phyloP scores from a whole-genome alignment of 768 basidiomycete species.

The Russula abietina region DNA sequence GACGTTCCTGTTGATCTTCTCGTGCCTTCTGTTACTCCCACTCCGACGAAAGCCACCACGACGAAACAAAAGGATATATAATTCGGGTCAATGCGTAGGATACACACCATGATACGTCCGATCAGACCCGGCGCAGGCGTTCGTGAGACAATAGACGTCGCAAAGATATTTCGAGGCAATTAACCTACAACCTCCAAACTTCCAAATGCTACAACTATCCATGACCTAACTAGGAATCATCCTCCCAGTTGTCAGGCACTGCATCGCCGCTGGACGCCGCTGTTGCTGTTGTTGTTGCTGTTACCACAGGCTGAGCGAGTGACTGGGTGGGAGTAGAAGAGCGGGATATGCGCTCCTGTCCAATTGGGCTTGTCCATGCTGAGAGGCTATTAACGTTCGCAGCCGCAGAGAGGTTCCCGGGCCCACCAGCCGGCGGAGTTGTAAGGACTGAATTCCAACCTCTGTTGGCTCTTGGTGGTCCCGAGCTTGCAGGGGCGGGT shows the following conservation, averaged over 20 bases:
- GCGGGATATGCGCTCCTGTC: constrained; percentile 1
- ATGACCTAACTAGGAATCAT: constrained; percentile 36
- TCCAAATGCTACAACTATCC: not conserved
- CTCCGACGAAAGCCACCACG: not conserved
- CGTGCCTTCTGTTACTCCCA: too few relatives aligned
- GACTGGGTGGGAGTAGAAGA: constrained; percentile 19
- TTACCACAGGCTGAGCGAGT: not conserved
- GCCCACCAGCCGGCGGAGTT: constrained; percentile 18
- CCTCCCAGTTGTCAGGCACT: constrained; percentile 54
- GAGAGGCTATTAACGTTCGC: not conserved
- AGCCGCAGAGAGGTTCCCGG: constrained; percentile 11
- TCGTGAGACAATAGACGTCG: not conserved
- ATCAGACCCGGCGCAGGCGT: not conserved
- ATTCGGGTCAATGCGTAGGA: not conserved
- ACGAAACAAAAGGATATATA: not conserved
- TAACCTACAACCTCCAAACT: not conserved
- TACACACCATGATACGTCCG: not conserved
- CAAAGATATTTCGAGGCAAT: not conserved
- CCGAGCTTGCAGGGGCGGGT: constrained; percentile 6
- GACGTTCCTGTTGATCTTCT: too few relatives aligned
- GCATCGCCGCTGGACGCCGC: constrained; percentile 16
- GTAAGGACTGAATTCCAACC: constrained; percentile 35
- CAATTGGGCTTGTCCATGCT: not conserved
- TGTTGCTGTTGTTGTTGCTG: not conserved
- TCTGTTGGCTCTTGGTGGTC: constrained; percentile 21